Conservation (phyloP, 768 basidiomycete species). For the Hygrophoropsis aurantiaca region DNA sequence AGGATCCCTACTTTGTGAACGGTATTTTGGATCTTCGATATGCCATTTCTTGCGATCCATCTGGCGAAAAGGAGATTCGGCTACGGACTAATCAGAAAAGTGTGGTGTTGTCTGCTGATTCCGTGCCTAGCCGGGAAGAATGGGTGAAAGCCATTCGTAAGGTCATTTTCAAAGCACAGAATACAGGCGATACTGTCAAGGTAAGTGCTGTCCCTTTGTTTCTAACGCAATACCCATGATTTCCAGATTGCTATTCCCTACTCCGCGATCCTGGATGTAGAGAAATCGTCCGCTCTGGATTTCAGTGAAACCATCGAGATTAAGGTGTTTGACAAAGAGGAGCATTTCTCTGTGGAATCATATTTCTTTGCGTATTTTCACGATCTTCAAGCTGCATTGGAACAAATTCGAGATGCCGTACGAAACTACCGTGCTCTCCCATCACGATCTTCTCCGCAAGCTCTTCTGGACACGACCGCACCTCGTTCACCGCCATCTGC, state of each 20-base stretch:
- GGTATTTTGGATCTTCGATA: conserved; percentile 96
- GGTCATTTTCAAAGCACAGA: conserved; percentile 94
- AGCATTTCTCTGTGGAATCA: conserved; percentile 76
- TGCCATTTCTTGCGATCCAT: conserved; percentile 83
- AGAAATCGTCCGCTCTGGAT: conserved; percentile 85
- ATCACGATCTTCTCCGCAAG: conserved; percentile 17
- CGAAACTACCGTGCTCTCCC: conserved; percentile 46
- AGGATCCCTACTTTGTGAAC: conserved; percentile 98
- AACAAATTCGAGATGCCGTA: conserved; percentile 79
- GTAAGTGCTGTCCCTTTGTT: conserved; percentile 34
- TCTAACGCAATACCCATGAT: background rate
- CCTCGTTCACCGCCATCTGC: conserved; percentile 30
- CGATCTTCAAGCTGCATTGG: conserved; percentile 72
- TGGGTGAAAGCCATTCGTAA: conserved; percentile 96
- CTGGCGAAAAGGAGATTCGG: conserved; percentile 76
- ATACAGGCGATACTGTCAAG: conserved; percentile 95
- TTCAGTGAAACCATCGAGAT: conserved; percentile 97
- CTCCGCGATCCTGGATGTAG: conserved; percentile 84
- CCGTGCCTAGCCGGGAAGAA: conserved; percentile 81
- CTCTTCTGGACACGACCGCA: conserved; percentile 61
- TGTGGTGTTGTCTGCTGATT: conserved; percentile 73
- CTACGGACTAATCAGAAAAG: conserved; percentile 81
- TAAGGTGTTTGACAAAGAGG: conserved; percentile 81
- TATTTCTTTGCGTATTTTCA: conserved; percentile 97
- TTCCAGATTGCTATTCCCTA: conserved; percentile 90